Conservation (phyloP, 2,329 filamentous ascomycete species). For the Juglanconis sp. region DNA sequence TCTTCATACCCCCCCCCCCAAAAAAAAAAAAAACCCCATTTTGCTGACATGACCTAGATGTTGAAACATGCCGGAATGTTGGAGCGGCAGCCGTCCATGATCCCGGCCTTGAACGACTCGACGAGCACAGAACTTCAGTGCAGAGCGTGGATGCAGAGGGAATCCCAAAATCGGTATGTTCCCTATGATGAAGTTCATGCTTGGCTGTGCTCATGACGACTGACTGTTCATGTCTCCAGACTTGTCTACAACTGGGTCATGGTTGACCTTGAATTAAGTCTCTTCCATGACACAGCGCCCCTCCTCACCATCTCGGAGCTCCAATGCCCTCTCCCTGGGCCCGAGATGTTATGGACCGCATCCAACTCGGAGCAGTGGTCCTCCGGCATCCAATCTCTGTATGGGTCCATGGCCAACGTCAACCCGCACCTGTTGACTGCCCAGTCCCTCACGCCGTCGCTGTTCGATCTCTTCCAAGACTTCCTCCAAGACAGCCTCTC, state of each 20-base stretch:
- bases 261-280: constrained; percentile 67
- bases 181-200: too few relatives aligned
- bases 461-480: constrained; percentile 64
- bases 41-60: constrained; percentile 47
- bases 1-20: not conserved
- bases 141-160: constrained; percentile 63
- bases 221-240: constrained; percentile 32
- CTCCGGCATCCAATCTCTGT: constrained; percentile 54
- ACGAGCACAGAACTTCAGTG: constrained; percentile 50
- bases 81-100: constrained; percentile 46
- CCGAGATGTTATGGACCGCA: constrained; percentile 62
- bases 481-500: constrained; percentile 64
- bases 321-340: constrained; percentile 58
- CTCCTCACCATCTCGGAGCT: constrained; percentile 65
- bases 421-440: constrained; percentile 50
- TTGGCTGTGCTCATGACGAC: too few relatives aligned
- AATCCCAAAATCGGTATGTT: constrained; percentile 59
- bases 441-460: constrained; percentile 52
- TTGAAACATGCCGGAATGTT: constrained; percentile 66
- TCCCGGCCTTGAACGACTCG: constrained; percentile 40
- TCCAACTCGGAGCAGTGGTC: constrained; percentile 58
- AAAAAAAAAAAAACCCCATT: too few relatives aligned
- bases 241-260: constrained; percentile 74
- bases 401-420: constrained; percentile 47
- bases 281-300: constrained; percentile 62